A percentile compares a stretch with the other conserved stretches of the same genome.
phyloP scores from a whole-genome alignment of 768 basidiomycete genomes.

The Saitozyma podzolica region DNA sequence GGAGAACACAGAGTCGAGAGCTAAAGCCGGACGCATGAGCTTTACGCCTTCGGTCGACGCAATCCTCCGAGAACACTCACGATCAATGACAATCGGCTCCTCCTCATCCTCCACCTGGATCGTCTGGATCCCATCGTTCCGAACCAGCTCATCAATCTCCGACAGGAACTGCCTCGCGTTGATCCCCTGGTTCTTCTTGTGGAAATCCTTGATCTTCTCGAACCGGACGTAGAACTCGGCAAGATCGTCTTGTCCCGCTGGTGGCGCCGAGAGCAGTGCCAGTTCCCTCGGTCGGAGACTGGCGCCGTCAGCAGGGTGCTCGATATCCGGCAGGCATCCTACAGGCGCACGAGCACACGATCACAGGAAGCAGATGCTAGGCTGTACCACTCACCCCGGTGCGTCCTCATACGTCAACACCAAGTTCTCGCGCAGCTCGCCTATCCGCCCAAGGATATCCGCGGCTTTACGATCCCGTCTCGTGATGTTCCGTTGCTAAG shows the following conservation, averaged over 20 bases:
- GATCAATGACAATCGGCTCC: constrained; percentile 72
- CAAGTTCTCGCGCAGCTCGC: constrained; percentile 65
- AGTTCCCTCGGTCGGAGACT: constrained; percentile 54
- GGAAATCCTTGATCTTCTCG: constrained; percentile 93
- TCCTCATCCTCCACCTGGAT: constrained; percentile 64
- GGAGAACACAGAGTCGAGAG: constrained; percentile 68
- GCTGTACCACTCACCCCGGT: constrained; percentile 54
- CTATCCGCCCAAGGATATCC: constrained; percentile 82
- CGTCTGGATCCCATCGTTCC: constrained; percentile 58
- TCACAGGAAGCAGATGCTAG: neutral
- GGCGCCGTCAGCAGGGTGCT: neutral
- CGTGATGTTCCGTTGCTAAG: constrained; percentile 44
- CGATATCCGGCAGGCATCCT: neutral
- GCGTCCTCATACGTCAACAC: constrained; percentile 75
- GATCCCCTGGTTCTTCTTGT: constrained; percentile 91
- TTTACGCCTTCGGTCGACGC: neutral
- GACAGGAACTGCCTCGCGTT: constrained; percentile 67
- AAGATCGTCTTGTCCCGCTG: constrained; percentile 59
- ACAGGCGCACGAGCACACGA: neutral
- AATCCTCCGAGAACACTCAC: constrained; percentile 58
- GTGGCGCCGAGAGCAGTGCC: constrained; percentile 42
- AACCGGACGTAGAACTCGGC: constrained; percentile 95
- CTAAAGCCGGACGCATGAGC: constrained; percentile 14
- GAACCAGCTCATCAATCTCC: constrained; percentile 70
- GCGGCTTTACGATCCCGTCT: constrained; percentile 81